Conservation (phyloP, 2,329 filamentous ascomycete genomes). For the Penicillium sp. region DNA sequence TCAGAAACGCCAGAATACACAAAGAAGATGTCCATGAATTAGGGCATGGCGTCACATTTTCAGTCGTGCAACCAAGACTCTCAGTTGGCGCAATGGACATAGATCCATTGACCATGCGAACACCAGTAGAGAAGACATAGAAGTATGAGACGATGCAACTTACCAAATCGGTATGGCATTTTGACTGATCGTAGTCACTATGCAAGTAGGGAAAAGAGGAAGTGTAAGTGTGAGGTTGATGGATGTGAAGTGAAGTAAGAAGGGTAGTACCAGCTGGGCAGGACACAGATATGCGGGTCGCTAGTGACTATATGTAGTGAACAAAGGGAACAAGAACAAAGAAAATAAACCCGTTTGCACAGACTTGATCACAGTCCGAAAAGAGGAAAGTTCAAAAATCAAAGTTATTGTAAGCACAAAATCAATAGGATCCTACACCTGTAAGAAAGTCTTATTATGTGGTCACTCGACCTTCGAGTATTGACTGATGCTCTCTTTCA, state of each 20-base stretch:
- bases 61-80: background rate
- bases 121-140: background rate
- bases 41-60: background rate
- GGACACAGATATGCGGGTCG: background rate
- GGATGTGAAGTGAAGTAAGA: background rate
- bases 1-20: background rate
- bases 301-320: background rate
- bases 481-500: background rate
- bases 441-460: too few species aligned
- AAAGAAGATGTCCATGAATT: background rate
- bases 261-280: background rate
- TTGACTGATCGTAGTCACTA: background rate
- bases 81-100: background rate
- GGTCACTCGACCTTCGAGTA: background rate
- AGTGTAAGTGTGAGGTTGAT: background rate
- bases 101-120: background rate
- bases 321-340: background rate
- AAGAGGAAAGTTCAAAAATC: background rate
- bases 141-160: conserved; percentile 8
- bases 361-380: background rate
- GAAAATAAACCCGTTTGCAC: too few species aligned
- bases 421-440: background rate
- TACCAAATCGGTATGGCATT: conserved; percentile 31
- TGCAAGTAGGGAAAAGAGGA: background rate
- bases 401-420: background rate